Evolutionary conservation across 768 basidiomycete species (phyloP).

Genomic region (Lentinula guzmanii): DNA sequence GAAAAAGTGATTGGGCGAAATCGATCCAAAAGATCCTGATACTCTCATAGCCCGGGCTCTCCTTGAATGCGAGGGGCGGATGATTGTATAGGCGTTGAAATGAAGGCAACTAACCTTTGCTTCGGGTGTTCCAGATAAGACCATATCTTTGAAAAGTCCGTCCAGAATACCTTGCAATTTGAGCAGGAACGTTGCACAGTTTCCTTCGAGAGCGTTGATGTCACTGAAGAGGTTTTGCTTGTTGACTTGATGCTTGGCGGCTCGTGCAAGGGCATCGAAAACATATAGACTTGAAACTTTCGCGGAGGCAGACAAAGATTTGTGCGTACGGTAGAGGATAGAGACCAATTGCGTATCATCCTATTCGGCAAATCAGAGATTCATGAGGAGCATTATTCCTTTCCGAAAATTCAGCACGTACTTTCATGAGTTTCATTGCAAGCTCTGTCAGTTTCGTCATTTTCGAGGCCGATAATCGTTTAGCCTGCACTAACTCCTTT

Average conservation of each 20-base stretch:
- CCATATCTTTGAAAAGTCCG: constrained; percentile 83
- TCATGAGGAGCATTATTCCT: neutral
- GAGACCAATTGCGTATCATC: constrained; percentile 85
- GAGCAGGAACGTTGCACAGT: constrained; percentile 76
- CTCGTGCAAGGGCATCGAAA: constrained; percentile 89
- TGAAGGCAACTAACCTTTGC: constrained; percentile 69
- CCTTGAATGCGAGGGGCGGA: neutral
- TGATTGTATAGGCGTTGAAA: neutral
- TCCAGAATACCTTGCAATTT: constrained; percentile 91
- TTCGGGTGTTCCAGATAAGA: constrained; percentile 56
- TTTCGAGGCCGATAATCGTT: constrained; percentile 83
- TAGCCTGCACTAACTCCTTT: constrained; percentile 77
- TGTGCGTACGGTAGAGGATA: constrained; percentile 84
- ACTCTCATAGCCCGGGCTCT: neutral
- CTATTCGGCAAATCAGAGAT: constrained; percentile 29
- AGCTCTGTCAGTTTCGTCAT: constrained; percentile 73
- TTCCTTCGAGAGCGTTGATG: constrained; percentile 51
- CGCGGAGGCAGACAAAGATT: constrained; percentile 54
- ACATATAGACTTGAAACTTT: constrained; percentile 90
- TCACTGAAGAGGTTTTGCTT: constrained; percentile 61
- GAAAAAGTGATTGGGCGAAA: neutral
- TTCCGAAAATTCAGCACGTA: constrained; percentile 27
- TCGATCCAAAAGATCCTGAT: neutral
- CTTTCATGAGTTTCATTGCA: constrained; percentile 73
- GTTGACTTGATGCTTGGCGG: constrained; percentile 60